Evolutionary conservation across 805 yeast genomes (phyloP), one percentile per base, ranked within the genome.

Genomic region (Suhomyces canberraensis): DNA sequence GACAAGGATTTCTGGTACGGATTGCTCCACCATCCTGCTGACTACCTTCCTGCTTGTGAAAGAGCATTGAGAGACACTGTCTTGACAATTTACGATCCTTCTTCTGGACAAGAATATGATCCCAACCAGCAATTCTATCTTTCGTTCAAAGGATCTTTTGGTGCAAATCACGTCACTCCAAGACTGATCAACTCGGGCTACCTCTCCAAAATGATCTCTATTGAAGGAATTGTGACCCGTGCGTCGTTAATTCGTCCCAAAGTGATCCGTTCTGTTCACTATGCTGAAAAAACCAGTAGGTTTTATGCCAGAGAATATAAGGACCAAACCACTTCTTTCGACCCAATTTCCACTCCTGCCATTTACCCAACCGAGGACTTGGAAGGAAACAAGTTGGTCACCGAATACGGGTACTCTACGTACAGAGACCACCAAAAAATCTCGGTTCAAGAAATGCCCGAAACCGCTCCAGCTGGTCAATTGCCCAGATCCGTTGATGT

Each of bases 381-480:
- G 13, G 93, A 88, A 31, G 97, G 97, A 5, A 82, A 90, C 62
- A 87, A 86, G 49, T 66, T 93, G 46, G 73, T 78, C 14, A 90
- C 96, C 0, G 98, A 93, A 59, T 93, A 87, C 54, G 98, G 98
- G 1, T 84, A 81, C 54, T 82, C 90, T 6, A 88, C 95, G 19
- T 93, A 87, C 59, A 74, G 91, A 50, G 98, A 93, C 62, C 96
- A 91, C 58, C 98, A 93, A 64, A 84, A 88, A 26, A 75, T 93
- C 25, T 78, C 96, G 0, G 83, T 93, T 25, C 98, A 93, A 61
- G 98, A 93, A 66, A 86, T 93, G 87, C 98, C 98, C 1, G 98
- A 93, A 65, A 73, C 82, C 45, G 96, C 98, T 1, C 98, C 98
- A 11, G 95, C 98, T 0, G 98, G 98, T 39, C 98, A 91, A 64